Conservation (phyloP, 2,329 filamentous ascomycete species). For the Pseudocercospora ulei region DNA sequence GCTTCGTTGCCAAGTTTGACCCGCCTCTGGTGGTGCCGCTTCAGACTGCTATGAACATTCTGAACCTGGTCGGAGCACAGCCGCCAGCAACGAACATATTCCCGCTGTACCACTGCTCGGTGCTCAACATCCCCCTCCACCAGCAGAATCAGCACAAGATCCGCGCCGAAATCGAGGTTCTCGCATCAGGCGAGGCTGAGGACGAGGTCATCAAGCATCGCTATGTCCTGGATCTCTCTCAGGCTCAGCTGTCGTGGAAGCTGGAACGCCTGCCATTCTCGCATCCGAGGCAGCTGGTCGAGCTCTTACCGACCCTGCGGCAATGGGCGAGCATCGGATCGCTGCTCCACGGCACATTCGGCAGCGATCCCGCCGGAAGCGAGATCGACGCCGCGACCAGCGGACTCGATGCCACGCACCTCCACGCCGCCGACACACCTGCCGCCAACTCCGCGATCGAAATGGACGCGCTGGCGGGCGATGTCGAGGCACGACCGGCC, state of each 20-base stretch:
- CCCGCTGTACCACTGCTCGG: slow-evolving; percentile 20
- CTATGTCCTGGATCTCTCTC: slow-evolving; percentile 60
- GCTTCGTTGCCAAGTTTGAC: slow-evolving; percentile 64
- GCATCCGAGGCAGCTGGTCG: slow-evolving; percentile 65
- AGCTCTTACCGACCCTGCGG: slow-evolving; percentile 61
- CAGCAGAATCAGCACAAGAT: neutral
- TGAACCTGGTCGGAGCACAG: slow-evolving; percentile 49
- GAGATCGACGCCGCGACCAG: neutral
- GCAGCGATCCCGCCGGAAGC: slow-evolving; percentile 1
- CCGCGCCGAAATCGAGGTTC: slow-evolving; percentile 1
- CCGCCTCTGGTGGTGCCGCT: slow-evolving; percentile 63
- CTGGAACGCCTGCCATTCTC: slow-evolving; percentile 63
- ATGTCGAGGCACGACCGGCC: neutral
- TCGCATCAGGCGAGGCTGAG: neutral
- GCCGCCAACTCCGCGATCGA: slow-evolving; percentile 5
- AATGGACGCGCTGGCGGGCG: slow-evolving; percentile 2
- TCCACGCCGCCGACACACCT: slow-evolving; percentile 1
- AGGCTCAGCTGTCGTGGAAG: slow-evolving; percentile 59
- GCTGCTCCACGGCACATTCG: slow-evolving; percentile 44
- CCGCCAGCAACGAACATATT: slow-evolving; percentile 38
- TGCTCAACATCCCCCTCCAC: slow-evolving; percentile 13
- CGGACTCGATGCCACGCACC: neutral
- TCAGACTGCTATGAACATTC: slow-evolving; percentile 53
- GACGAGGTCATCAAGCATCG: slow-evolving; percentile 33
- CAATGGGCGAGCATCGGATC: slow-evolving; percentile 64